These are phyloP conservation scores for Nitzschia sp. DNA, from an alignment of 108 stramenopile species.

Conservation along the genomic window DNA sequence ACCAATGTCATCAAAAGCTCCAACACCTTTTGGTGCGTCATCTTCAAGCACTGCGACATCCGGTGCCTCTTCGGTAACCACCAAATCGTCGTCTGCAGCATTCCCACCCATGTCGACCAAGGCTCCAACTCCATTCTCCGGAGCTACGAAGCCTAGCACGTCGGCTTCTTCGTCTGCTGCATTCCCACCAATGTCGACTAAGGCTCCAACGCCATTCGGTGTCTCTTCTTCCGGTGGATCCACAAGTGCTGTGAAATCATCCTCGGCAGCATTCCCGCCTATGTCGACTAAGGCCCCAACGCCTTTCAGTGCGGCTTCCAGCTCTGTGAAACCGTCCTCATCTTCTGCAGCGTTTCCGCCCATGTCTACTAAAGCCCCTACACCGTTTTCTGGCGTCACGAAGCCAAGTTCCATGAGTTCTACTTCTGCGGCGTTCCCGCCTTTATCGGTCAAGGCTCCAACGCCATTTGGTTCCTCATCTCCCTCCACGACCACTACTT, in stretches of 20 bases:
- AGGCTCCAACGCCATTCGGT: constrained; percentile 62
- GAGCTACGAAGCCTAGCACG: constrained; percentile 1
- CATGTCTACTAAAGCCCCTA: constrained; percentile 53
- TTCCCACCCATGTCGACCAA: constrained; percentile 44
- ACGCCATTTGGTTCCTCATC: constrained; percentile 39
- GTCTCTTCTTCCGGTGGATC: neutral
- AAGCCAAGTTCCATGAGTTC: constrained; percentile 11
- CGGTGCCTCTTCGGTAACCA: neutral
- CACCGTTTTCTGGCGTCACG: constrained; percentile 37
- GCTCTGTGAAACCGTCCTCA: constrained; percentile 1
- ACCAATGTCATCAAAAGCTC: constrained; percentile 41
- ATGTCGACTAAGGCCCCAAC: constrained; percentile 31
- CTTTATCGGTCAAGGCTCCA: constrained; percentile 34
- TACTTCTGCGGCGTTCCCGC: constrained; percentile 24
- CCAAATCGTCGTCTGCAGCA: constrained; percentile 14
- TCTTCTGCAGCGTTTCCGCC: constrained; percentile 45
- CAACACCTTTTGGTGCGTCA: constrained; percentile 44
- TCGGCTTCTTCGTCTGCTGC: constrained; percentile 16
- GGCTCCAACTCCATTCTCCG: constrained; percentile 39
- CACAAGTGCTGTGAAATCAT: neutral
- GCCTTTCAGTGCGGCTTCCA: neutral
- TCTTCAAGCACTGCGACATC: constrained; percentile 18
- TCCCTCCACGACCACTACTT: constrained; percentile 19
- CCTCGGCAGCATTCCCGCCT: constrained; percentile 32
- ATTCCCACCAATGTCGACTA: constrained; percentile 62